phyloP scores from a whole-genome alignment of 139 green algal genomes.

The Chlorella sp. region DNA sequence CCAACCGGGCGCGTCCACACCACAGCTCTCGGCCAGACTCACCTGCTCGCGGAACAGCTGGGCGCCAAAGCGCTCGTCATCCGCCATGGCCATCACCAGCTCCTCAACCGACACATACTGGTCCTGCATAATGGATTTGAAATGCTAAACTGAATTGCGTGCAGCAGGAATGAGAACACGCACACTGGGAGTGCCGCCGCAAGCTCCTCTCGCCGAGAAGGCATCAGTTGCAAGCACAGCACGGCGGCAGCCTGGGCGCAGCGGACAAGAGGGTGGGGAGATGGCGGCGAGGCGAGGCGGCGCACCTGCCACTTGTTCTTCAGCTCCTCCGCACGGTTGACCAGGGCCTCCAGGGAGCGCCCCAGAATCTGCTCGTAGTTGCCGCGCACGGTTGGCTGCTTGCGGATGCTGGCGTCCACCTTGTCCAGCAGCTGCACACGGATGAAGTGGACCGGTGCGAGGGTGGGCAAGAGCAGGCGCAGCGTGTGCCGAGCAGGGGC shows the following conservation, averaged over 20 bases:
- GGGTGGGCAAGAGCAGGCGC: not conserved
- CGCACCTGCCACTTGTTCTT: conserved; percentile 67
- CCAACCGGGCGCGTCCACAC: too few relatives aligned
- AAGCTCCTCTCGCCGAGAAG: too few relatives aligned
- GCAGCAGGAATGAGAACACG: too few relatives aligned
- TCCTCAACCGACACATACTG: conserved; percentile 95
- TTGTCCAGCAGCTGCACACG: conserved; percentile 75
- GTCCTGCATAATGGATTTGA: conserved; percentile 2
- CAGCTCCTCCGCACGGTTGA: conserved; percentile 82
- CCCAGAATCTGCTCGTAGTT: conserved; percentile 89
- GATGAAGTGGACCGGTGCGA: too few relatives aligned
- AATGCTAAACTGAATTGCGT: too few relatives aligned
- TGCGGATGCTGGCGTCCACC: conserved; percentile 82
- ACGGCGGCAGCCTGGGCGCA: too few relatives aligned
- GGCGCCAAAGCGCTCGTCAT: conserved; percentile 85
- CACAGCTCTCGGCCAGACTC: too few relatives aligned
- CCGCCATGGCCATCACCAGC: conserved; percentile 86
- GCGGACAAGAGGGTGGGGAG: too few relatives aligned
- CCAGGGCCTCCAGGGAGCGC: conserved; percentile 89
- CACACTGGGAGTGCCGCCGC: too few relatives aligned
- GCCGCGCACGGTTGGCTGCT: conserved; percentile 83
- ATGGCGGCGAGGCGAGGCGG: too few relatives aligned
- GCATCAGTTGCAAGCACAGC: too few relatives aligned
- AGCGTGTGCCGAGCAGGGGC: too few relatives aligned
- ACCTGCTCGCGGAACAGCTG: conserved; percentile 65